These are phyloP conservation scores for Tetrahymena malaccensis DNA, from an alignment of 73 alveolate genomes.

Conservation along the genomic window DNA sequence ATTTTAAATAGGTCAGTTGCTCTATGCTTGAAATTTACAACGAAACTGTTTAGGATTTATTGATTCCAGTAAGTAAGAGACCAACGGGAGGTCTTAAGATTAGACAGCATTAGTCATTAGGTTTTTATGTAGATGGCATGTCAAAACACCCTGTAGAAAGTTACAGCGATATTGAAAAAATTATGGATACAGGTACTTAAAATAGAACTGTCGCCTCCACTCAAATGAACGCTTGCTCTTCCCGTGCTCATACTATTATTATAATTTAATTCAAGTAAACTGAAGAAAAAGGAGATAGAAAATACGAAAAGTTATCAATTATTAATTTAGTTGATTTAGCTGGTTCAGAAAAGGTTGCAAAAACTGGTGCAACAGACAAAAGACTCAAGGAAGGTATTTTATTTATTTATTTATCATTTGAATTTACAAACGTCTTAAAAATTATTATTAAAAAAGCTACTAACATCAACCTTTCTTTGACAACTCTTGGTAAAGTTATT, in stretches of 20 bases:
- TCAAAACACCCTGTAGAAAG: constrained; percentile 90
- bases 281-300: constrained; percentile 58
- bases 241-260: constrained; percentile 93
- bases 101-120: constrained; percentile 86
- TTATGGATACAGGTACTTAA: constrained; percentile 94
- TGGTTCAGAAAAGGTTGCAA: constrained; percentile 97
- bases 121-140: constrained; percentile 94
- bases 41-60: constrained; percentile 93
- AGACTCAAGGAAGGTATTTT: constrained; percentile 94
- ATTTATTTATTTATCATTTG: no score
- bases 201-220: constrained; percentile 97
- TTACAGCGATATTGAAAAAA: constrained; percentile 84
- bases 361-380: constrained; percentile 98
- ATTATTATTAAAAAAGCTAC: constrained; percentile 25
- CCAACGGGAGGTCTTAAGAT: constrained; percentile 93
- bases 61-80: constrained; percentile 64
- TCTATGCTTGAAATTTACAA: constrained; percentile 96
- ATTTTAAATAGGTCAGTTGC: constrained; percentile 61
- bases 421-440: neutral
- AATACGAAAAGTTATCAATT: constrained; percentile 79
- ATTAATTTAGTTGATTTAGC: constrained; percentile 98
- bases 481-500: constrained; percentile 91
- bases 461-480: constrained; percentile 85
- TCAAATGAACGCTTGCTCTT: constrained; percentile 80
- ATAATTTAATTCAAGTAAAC: constrained; percentile 91